Conservation (phyloP, 2,329 filamentous ascomycete species). For the Zymoseptoria passerinii region DNA sequence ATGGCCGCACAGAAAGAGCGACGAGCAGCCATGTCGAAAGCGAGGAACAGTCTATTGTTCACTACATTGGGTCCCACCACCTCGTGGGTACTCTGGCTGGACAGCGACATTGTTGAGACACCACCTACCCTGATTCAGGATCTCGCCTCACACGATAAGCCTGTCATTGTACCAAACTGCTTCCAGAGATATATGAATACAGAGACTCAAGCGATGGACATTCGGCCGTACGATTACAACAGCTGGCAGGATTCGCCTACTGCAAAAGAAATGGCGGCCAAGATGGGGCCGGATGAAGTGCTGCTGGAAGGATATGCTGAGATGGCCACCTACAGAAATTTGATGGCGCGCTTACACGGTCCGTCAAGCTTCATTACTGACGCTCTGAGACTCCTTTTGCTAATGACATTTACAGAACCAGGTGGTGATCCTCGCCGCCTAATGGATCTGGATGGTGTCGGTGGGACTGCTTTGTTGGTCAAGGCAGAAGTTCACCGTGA, state of each 20-base stretch:
- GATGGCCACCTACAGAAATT: slow-evolving; percentile 79
- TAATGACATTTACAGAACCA: slow-evolving; percentile 14
- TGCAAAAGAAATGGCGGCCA: slow-evolving; percentile 63
- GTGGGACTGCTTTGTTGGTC: slow-evolving; percentile 83
- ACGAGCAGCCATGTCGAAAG: slow-evolving; percentile 82
- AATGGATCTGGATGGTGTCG: slow-evolving; percentile 79
- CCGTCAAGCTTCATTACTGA: slow-evolving; percentile 20
- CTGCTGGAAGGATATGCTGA: slow-evolving; percentile 87
- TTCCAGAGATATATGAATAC: slow-evolving; percentile 70
- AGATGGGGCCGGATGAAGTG: slow-evolving; percentile 87
- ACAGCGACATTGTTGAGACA: slow-evolving; percentile 84
- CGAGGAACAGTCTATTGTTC: slow-evolving; percentile 89
- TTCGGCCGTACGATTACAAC: slow-evolving; percentile 92
- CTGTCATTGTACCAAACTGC: slow-evolving; percentile 92
- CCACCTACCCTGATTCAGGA: slow-evolving; percentile 82
- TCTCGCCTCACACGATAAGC: slow-evolving; percentile 74
- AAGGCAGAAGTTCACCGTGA: slow-evolving; percentile 96
- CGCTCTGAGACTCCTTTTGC: background rate
- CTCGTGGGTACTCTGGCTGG: slow-evolving; percentile 95
- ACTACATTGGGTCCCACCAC: slow-evolving; percentile 85
- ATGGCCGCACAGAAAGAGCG: slow-evolving; percentile 80
- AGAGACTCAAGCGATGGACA: slow-evolving; percentile 62
- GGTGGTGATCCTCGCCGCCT: slow-evolving; percentile 25
- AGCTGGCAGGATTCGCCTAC: slow-evolving; percentile 88
- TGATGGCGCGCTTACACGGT: slow-evolving; percentile 79